These are phyloP conservation scores for Saprolegnia diclina DNA, from an alignment of 352 stramenopile genomes.

Conservation along the genomic window DNA sequence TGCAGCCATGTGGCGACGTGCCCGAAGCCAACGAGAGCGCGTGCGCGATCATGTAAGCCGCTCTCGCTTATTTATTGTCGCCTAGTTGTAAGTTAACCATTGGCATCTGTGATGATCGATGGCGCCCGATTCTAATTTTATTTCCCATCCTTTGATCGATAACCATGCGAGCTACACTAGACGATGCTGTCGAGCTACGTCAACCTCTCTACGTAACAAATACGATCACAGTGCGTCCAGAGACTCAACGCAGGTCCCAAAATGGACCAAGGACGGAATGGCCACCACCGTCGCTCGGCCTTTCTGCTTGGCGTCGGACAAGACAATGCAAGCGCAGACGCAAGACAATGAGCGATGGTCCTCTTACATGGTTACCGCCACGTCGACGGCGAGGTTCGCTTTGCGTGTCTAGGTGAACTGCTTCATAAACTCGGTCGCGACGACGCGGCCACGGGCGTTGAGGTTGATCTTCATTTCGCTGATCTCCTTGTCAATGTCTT, in stretches of 20 bases:
- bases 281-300: too few relatives aligned
- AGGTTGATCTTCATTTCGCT: conserved; percentile 96
- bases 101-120: neutral
- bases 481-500: conserved; percentile 97
- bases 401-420: conserved; percentile 80
- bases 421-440: conserved; percentile 94
- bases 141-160: neutral
- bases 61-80: conserved; percentile 17
- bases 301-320: neutral
- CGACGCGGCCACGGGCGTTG: conserved; percentile 89
- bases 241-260: too few relatives aligned
- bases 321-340: neutral
- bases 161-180: too few relatives aligned
- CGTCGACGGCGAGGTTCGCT: too few relatives aligned
- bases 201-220: too few relatives aligned
- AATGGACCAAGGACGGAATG: too few relatives aligned
- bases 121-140: neutral
- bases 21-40: conserved; percentile 34
- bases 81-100: neutral
- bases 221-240: too few relatives aligned
- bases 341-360: too few relatives aligned
- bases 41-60: conserved; percentile 65
- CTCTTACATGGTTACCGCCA: too few relatives aligned
- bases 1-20: conserved; percentile 53
- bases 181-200: too few relatives aligned